Conservation (phyloP, 2,329 filamentous ascomycete species). For the Epichloe bromicola region DNA sequence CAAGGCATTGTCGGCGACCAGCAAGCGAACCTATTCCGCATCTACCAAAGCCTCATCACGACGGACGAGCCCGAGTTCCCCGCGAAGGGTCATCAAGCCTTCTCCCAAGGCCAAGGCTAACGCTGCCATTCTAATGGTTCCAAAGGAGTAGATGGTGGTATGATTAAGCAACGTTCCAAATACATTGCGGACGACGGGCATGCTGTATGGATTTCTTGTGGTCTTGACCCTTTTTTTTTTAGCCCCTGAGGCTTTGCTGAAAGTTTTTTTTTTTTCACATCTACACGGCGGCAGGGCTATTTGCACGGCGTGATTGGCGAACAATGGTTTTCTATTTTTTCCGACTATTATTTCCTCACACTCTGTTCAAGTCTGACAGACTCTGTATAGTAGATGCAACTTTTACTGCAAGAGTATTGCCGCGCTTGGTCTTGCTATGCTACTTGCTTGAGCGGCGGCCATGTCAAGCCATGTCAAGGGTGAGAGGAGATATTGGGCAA, state of each 20-base stretch:
- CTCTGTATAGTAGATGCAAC: not conserved
- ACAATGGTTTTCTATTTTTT: not conserved
- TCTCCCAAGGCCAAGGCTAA: conserved; percentile 8
- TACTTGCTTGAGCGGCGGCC: not conserved
- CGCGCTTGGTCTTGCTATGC: too few species aligned
- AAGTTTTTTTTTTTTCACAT: not conserved
- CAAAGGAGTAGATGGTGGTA: not conserved
- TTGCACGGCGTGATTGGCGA: not conserved
- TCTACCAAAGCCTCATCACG: not conserved
- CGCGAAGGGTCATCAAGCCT: conserved; percentile 5
- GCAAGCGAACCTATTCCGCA: not conserved
- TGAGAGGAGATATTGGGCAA: not conserved
- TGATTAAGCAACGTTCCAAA: too few species aligned
- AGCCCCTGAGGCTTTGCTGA: not conserved
- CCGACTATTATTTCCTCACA: too few species aligned
- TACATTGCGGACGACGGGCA: too few species aligned
- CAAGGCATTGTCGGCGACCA: not conserved
- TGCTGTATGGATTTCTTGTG: not conserved
- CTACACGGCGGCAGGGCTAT: not conserved
- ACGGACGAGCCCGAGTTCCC: not conserved
- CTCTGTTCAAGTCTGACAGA: too few species aligned
- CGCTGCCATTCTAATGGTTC: conserved; percentile 3
- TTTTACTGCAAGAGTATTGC: too few species aligned
- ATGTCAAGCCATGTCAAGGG: not conserved
- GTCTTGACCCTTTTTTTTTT: not conserved